Percentiles rank a stretch among this genome's conserved stretches.
Conservation (phyloP, 2,329 filamentous ascomycete species). For the Phialophora macrospora region DNA sequence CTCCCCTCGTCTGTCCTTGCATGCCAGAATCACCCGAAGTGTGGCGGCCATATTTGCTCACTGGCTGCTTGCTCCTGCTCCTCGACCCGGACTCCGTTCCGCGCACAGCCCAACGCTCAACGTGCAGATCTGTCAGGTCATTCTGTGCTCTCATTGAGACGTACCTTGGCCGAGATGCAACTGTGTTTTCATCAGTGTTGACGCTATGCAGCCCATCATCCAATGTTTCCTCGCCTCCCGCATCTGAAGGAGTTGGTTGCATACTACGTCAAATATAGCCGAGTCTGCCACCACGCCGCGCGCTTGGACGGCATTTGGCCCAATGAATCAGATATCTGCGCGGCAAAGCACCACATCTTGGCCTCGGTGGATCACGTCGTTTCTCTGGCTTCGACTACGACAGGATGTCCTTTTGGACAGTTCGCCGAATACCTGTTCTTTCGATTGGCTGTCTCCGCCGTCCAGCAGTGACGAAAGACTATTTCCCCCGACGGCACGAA, state of each 20-base stretch:
- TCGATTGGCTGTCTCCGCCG: neutral
- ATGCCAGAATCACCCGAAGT: neutral
- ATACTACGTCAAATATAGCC: neutral
- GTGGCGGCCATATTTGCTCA: neutral
- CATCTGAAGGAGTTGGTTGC: neutral
- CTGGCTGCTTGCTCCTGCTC: neutral
- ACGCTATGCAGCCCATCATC: neutral
- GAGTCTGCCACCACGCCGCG: neutral
- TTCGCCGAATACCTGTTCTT: neutral
- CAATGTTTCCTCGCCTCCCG: neutral
- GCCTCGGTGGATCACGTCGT: neutral
- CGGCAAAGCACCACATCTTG: neutral
- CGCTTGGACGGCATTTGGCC: neutral
- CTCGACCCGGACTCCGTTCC: neutral
- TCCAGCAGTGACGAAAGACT: neutral
- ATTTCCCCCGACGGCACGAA: neutral
- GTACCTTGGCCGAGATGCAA: neutral
- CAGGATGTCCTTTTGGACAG: neutral
- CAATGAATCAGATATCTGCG: neutral
- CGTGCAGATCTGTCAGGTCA: neutral
- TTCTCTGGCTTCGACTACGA: neutral
- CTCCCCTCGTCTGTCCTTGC: neutral
- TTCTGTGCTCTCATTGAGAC: slow-evolving; percentile 2
- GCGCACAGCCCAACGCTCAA: neutral
- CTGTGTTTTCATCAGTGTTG: neutral